These are phyloP conservation scores for Backusella tuberculispora DNA, from an alignment of 192 early-diverging fungal species.

Conservation along the genomic window DNA sequence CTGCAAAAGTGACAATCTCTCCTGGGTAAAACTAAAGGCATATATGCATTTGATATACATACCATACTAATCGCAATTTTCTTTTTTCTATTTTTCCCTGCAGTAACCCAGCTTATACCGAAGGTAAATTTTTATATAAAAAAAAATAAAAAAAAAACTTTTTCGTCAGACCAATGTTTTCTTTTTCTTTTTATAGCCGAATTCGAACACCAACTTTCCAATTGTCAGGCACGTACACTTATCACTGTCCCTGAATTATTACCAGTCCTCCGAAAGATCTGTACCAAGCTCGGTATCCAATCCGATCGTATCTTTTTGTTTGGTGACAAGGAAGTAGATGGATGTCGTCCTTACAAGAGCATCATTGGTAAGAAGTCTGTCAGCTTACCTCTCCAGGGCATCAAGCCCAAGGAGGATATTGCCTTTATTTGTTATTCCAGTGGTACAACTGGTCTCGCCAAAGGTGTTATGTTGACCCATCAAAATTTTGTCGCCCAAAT, in stretches of 20 bases:
- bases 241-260: conserved; percentile 54
- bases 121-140: conserved; percentile 25
- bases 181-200: conserved; percentile 19
- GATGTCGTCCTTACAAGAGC: conserved; percentile 26
- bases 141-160: not conserved
- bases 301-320: conserved; percentile 29
- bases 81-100: not conserved
- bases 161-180: not conserved
- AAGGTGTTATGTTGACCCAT: conserved; percentile 42
- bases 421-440: conserved; percentile 41
- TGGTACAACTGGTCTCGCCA: conserved; percentile 40
- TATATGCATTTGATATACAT: not conserved
- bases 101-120: conserved; percentile 81
- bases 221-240: conserved; percentile 67
- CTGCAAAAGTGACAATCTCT: conserved; percentile 70
- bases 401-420: conserved; percentile 29
- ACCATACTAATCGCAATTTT: not conserved
- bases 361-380: conserved; percentile 10
- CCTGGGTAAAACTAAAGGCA: conserved; percentile 50
- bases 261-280: conserved; percentile 26
- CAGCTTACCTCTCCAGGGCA: conserved; percentile 2
- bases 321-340: conserved; percentile 32
- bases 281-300: conserved; percentile 21
- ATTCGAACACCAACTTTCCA: conserved; percentile 74
- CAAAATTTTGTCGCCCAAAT: conserved; percentile 61